Conservation (phyloP, 73 alveolate species). For the Breviolum minutum region DNA sequence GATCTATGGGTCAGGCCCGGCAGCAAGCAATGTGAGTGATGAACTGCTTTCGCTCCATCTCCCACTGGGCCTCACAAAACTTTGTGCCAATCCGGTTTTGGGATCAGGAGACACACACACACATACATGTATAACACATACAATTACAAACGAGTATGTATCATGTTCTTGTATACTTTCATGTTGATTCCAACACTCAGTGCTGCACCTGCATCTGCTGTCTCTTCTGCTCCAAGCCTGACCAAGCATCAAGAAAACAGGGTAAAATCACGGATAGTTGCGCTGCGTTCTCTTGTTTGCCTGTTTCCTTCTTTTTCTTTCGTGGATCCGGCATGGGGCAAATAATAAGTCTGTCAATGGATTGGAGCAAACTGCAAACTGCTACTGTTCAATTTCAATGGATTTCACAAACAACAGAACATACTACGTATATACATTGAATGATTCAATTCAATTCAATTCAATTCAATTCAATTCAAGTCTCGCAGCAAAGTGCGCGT, state of each 20-base stretch:
- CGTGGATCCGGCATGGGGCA: too few relatives aligned
- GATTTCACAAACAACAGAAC: too few relatives aligned
- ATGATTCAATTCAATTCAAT: too few relatives aligned
- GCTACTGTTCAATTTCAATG: too few relatives aligned
- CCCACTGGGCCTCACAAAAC: constrained; percentile 29
- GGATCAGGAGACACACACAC: background rate
- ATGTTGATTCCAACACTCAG: background rate
- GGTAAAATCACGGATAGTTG: too few relatives aligned
- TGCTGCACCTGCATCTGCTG: constrained; percentile 48
- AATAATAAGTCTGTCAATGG: too few relatives aligned
- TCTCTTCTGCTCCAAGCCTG: constrained; percentile 55
- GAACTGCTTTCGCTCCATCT: constrained; percentile 59
- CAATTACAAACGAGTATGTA: background rate
- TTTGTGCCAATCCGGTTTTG: background rate
- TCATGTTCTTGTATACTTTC: background rate
- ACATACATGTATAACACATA: background rate
- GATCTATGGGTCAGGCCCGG: constrained; percentile 5
- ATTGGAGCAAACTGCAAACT: too few relatives aligned
- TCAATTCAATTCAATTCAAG: too few relatives aligned
- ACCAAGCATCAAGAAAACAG: background rate
- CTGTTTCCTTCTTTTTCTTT: too few relatives aligned
- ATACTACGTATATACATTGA: too few relatives aligned
- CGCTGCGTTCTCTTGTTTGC: too few relatives aligned
- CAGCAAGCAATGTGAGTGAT: constrained; percentile 49
- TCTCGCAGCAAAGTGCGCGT: too few relatives aligned